Evolutionary conservation across 1,284 basidiomycete genomes (phyloP), one percentile per base, ranked within the genome.

Genomic region (Apiotrichum siamense): DNA sequence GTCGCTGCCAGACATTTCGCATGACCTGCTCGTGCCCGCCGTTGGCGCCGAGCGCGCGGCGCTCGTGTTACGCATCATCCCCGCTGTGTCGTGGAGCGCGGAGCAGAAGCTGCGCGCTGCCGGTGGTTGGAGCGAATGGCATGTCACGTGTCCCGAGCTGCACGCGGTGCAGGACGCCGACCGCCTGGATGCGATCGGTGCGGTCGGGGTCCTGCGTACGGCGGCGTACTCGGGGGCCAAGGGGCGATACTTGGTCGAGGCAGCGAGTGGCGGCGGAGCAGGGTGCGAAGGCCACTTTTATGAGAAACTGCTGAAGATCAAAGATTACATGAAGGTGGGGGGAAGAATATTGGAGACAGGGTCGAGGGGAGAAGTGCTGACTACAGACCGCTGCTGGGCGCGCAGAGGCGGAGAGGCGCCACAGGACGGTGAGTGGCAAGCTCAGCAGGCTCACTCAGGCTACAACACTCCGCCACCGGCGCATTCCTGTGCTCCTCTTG

Each of bases 131-230:
- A 79, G 78, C 4, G 72, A 77, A 25, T 93, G 89, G 89, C 85
- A 93, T 53, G 69, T 80, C 1, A 68, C 71, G n/a, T 93, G 88
- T 62, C 50, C 77, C 1, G 92, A 96, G 67, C 78, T 96, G 40
- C 86, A 88, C 67, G 92, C 87, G 55, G 89, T 94, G 0, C 90
- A 93, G 69, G 92, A 97, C 68, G 90, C 90, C 0, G 92, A 96
- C 67, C 79, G 91, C 38, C 73, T 97, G 15, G 92, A 97, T 68
- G 88, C 89, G 1, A 91, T 97, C 42, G 92, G 92, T 2, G 87
- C 86, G 6, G 86, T 94, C 55, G 91, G 89, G 3, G 82, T 96
- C 55, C 75, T 96, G 77, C 80, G 92, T 1, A 92, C 87, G 63
- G 83, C 88, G 2, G 90, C 91, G 1, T 96, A 83, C 66, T 87